Percentiles rank a stretch among this genome's conserved stretches.
These are phyloP conservation scores for Sinapis alba DNA, from an alignment of 441 rosid genomes.

Conservation along the genomic window DNA sequence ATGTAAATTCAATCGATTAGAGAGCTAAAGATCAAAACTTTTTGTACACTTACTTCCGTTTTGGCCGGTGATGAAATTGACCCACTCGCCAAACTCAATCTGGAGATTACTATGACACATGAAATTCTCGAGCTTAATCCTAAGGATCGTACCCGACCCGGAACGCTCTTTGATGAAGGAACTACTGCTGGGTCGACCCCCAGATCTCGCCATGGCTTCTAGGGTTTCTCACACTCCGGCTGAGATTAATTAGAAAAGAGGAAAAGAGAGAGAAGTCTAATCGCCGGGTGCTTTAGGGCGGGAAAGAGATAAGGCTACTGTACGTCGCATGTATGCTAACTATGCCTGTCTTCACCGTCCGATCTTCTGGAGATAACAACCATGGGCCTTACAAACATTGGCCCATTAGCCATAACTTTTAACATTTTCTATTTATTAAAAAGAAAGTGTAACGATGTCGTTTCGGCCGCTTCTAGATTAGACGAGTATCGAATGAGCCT, in stretches of 20 bases:
- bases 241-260: background rate
- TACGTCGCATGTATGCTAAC: slow-evolving; percentile 20
- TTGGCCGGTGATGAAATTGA: slow-evolving; percentile 87
- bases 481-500: no score
- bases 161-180: slow-evolving; percentile 39
- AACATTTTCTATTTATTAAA: background rate
- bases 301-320: slow-evolving; percentile 19
- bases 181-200: slow-evolving; percentile 33
- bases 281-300: slow-evolving; percentile 29
- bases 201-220: slow-evolving; percentile 43
- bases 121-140: slow-evolving; percentile 80
- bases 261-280: background rate
- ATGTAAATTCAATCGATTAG: background rate
- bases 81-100: slow-evolving; percentile 76
- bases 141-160: slow-evolving; percentile 62
- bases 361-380: background rate
- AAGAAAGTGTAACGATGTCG: background rate
- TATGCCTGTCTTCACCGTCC: background rate
- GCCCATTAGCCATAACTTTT: background rate
- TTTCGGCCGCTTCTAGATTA: background rate
- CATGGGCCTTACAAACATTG: background rate
- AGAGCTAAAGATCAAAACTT: background rate
- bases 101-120: slow-evolving; percentile 79
- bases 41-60: slow-evolving; percentile 63
- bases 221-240: slow-evolving; percentile 14